Percentiles rank a stretch among this genome's conserved stretches.
Evolutionary conservation across 768 basidiomycete genomes (phyloP).

Genomic region (Sutorius australiensis): DNA sequence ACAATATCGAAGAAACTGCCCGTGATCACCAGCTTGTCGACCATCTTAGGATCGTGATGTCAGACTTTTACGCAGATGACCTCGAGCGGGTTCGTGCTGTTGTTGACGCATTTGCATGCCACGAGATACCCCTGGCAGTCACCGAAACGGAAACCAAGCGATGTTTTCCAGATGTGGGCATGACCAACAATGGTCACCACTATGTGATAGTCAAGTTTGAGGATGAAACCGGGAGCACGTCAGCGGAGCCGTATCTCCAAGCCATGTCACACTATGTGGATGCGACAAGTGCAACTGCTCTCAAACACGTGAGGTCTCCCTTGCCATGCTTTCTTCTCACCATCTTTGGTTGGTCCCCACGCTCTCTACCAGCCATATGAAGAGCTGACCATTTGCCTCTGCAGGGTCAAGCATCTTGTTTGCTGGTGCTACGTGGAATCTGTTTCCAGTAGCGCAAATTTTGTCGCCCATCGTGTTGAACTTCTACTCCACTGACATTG

Average conservation of each 20-base stretch:
- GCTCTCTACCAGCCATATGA: background rate
- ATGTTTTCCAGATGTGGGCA: background rate
- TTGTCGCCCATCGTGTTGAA: slow-evolving; percentile 25
- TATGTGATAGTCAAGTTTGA: slow-evolving; percentile 18
- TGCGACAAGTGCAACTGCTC: slow-evolving; percentile 9
- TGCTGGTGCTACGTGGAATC: slow-evolving; percentile 25
- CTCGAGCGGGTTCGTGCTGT: too few species aligned
- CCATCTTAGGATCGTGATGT: too few species aligned
- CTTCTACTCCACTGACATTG: slow-evolving; percentile 20
- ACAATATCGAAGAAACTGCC: too few species aligned
- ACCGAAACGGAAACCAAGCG: background rate
- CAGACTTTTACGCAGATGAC: too few species aligned
- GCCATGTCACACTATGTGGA: slow-evolving; percentile 20
- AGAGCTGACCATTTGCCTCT: background rate
- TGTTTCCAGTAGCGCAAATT: slow-evolving; percentile 20
- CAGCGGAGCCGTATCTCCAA: slow-evolving; percentile 27
- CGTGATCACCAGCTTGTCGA: too few species aligned
- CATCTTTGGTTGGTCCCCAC: slow-evolving; percentile 17
- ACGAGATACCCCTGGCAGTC: background rate
- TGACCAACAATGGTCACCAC: background rate
- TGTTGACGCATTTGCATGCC: too few species aligned
- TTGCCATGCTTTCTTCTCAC: slow-evolving; percentile 28
- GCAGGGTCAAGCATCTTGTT: slow-evolving; percentile 28
- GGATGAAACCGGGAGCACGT: slow-evolving; percentile 18
- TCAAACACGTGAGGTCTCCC: slow-evolving; percentile 7